Base-by-base conservation (phyloP, 345 rosid genomes). In the Microcos paniculata region DNA sequence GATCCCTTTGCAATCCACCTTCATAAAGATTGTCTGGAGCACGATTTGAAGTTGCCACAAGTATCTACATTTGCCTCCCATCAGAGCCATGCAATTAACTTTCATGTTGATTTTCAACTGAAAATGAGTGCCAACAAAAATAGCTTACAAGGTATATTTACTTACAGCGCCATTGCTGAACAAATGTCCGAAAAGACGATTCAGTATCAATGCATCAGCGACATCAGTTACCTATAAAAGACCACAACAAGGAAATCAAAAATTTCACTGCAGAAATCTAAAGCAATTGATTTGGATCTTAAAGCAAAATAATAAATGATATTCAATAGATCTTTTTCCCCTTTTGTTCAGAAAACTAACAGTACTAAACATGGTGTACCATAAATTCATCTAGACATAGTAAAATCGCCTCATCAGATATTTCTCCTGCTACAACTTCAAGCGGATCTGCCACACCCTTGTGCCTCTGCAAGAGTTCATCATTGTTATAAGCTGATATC, bases 1-100 rank as follows among this genome's bases (percentile, higher is more conserved):
- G 98, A 88, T 93, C 99, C 83, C 99, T 92, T 77, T 93, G 99
- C 65, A 96, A 80, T 84, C 99, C 98, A 83, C 97, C 86, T 87
- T 96, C 98, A 49, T 96, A 96, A n/a, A 96, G 96, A 74, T 89
- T 90, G 84, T 96, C 94, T n/a, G 99, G 98, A 81, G 92, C 94
- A 19, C 99, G 95, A 84, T 96, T 96, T 74, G 99, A 96, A 68
- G 99, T 96, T 26, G 99, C 76, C 65, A 93, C 97, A 65, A 96
- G 97, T 82, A 96, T 89, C 99, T 96, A 81, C 66, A 82, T 80
- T 84, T 87, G 80, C 82, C 85, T 72, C 88, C 80, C 82, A 85
- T 77, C 82, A 83, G 35, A 74, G 53, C 18, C 55, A 78, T 45
- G 82, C 72, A 80, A 56, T 77, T 30, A 42, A 75, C 21, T 65